Evolutionary conservation across 2,329 filamentous ascomycete species (phyloP).

Genomic region (Onygenales sp.): DNA sequence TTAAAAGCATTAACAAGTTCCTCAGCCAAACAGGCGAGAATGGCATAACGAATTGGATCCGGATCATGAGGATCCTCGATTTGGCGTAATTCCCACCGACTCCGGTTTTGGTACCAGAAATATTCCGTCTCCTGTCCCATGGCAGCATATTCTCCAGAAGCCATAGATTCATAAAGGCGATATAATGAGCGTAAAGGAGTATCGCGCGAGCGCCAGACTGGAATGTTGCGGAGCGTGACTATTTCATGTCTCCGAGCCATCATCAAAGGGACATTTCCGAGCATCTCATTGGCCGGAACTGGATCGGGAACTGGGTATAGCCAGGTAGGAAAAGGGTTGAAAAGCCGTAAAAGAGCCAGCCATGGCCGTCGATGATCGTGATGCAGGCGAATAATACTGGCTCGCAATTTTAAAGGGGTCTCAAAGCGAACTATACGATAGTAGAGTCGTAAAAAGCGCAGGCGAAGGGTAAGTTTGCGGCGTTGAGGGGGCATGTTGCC

Average conservation of each 20-base stretch:
- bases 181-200: slow-evolving; percentile 18
- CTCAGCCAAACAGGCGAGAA: slow-evolving; percentile 18
- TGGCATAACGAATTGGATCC: slow-evolving; percentile 20
- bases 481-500: not conserved
- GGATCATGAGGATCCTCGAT: slow-evolving; percentile 19
- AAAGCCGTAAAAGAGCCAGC: slow-evolving; percentile 14
- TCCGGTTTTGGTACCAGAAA: slow-evolving; percentile 17
- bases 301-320: slow-evolving; percentile 13
- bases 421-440: not conserved
- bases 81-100: slow-evolving; percentile 13
- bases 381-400: slow-evolving; percentile 14
- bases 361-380: slow-evolving; percentile 13
- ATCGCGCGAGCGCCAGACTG: slow-evolving; percentile 16
- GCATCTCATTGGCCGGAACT: slow-evolving; percentile 6
- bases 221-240: slow-evolving; percentile 9
- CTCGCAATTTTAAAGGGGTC: slow-evolving; percentile 14
- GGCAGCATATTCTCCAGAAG: slow-evolving; percentile 11
- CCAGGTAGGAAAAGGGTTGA: slow-evolving; percentile 13
- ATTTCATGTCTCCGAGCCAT: slow-evolving; percentile 4
- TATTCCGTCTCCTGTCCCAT: slow-evolving; percentile 18
- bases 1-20: slow-evolving; percentile 19
- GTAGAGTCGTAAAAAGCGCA: not conserved
- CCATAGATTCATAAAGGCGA: slow-evolving; percentile 18
- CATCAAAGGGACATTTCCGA: slow-evolving; percentile 8
- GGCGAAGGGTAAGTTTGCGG: not conserved